Conservation (phyloP, 345 rosid genomes). For the Lumnitzera racemosa region DNA sequence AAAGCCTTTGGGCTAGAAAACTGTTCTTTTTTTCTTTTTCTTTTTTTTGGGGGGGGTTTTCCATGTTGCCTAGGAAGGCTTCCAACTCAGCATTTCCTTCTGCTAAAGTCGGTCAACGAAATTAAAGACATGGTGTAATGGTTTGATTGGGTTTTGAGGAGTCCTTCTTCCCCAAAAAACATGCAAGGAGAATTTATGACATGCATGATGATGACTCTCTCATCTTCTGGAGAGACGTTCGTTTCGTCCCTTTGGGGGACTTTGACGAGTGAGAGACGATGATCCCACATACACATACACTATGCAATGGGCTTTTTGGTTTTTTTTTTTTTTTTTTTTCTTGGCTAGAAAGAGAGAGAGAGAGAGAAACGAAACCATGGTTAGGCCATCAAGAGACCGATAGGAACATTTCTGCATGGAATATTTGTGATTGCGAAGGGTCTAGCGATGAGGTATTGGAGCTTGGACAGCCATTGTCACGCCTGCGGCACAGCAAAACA, state of each 20-base stretch:
- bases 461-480: slow-evolving; percentile 61
- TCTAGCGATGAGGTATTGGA: slow-evolving; percentile 62
- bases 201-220: slow-evolving; percentile 6
- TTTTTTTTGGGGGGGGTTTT: slow-evolving; percentile 1
- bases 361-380: slow-evolving; percentile 64
- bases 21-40: neutral
- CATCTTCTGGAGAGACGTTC: slow-evolving; percentile 22
- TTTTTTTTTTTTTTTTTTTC: slow-evolving; percentile 22
- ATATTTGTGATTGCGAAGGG: slow-evolving; percentile 4
- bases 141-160: neutral
- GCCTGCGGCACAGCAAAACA: slow-evolving; percentile 99
- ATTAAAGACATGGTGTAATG: neutral
- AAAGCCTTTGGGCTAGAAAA: slow-evolving; percentile 4
- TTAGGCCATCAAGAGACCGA: slow-evolving; percentile 30
- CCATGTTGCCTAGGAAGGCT: slow-evolving; percentile 1
- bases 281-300: slow-evolving; percentile 23
- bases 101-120: neutral
- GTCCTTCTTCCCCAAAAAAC: slow-evolving; percentile 4
- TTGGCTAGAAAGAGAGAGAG: slow-evolving; percentile 26
- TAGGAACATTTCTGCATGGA: neutral
- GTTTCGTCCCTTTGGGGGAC: slow-evolving; percentile 22
- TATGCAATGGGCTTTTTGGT: slow-evolving; percentile 27
- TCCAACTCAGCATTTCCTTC: neutral
- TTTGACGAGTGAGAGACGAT: slow-evolving; percentile 41
- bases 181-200: slow-evolving; percentile 19